Evolutionary conservation across 2,329 filamentous ascomycete species (phyloP).

Genomic region (Arthrobotrys megalospora): DNA sequence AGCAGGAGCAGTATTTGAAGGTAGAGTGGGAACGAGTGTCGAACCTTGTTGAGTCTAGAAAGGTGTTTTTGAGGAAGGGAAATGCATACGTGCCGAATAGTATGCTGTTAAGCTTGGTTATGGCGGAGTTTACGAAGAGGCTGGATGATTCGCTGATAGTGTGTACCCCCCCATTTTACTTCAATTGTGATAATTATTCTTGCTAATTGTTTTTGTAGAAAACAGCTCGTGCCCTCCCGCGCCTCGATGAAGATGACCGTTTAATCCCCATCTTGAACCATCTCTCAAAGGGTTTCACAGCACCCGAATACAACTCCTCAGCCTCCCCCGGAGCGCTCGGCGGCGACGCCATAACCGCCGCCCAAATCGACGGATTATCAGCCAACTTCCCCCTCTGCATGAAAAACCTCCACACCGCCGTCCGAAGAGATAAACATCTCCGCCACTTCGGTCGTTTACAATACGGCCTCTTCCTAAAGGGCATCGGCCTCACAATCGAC

Average conservation of each 20-base stretch:
- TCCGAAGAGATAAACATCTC: conserved; percentile 89
- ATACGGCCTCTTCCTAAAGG: conserved; percentile 96
- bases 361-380: conserved; percentile 83
- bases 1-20: conserved; percentile 94
- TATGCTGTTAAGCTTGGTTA: conserved; percentile 89
- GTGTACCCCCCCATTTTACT: conserved; percentile 64
- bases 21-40: conserved; percentile 95
- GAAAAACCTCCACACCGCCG: conserved; percentile 87
- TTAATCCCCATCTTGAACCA: conserved; percentile 82
- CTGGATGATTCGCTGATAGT: conserved; percentile 88
- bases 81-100: conserved; percentile 91
- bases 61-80: conserved; percentile 82
- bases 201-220: conserved; percentile 71
- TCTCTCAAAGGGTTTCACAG: conserved; percentile 95
- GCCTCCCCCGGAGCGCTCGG: conserved; percentile 73
- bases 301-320: conserved; percentile 86
- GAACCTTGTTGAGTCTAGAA: conserved; percentile 85
- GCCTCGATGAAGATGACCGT: conserved; percentile 95
- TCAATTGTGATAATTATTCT: conserved; percentile 43
- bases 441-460: conserved; percentile 95
- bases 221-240: conserved; percentile 89
- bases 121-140: conserved; percentile 84
- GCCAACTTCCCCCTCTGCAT: conserved; percentile 93
- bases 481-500: conserved; percentile 90
- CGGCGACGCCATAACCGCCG: conserved; percentile 82